Base-by-base conservation (phyloP, 2,329 filamentous ascomycete genomes). In the Exophiala alcalophila region DNA sequence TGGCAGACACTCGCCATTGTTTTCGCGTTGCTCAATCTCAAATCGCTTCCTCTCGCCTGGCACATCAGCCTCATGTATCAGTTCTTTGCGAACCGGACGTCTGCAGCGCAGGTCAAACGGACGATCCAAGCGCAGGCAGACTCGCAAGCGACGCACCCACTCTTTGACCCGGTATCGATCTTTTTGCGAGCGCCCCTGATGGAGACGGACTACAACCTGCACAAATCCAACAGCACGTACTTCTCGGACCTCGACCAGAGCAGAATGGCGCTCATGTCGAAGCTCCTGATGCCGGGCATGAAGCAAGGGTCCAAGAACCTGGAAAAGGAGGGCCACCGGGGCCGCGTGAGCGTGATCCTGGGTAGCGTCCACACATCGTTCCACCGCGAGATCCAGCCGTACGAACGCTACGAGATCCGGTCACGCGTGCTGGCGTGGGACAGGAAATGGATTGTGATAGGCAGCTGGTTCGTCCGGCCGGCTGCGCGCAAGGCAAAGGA, bases 191-290 rank as follows among this genome's bases (percentile, higher is more conserved):
- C 83, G 10, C 78, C 85, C 1, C 67, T 85, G 40, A 74, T 85
- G 55, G 88, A 94, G 66, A 87, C 83, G 57, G 90, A 95, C 68
- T 88, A 89, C 70, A 91, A 92, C 68, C 60, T 88, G 29, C 73
- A 77, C 64, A 77, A 78, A 55, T 70, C 65, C 28, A 78, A 78
- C 59, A 67, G 62, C 36, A 78, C 74, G 5, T 78, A 77, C 59
- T 77, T 78, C 57, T 61, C 67, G 49, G 75, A 78, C 52, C 66
- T 77, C 43, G 75, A 78, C 56, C 77, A 91, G 47, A 80, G 84
- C 26, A 84, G 92, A 43, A 85, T 85, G 1, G 86, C 94, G 52
- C 78, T 92, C 6, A 80, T 94, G 39, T 83, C 81, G 34, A 78
- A 81, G 53, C 68, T 90, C 2, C 69, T 83, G 39, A 76, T 74